These are phyloP conservation scores for Hypoxylon crocopeplum DNA, from an alignment of 495 filamentous ascomycete species.

Conservation along the genomic window DNA sequence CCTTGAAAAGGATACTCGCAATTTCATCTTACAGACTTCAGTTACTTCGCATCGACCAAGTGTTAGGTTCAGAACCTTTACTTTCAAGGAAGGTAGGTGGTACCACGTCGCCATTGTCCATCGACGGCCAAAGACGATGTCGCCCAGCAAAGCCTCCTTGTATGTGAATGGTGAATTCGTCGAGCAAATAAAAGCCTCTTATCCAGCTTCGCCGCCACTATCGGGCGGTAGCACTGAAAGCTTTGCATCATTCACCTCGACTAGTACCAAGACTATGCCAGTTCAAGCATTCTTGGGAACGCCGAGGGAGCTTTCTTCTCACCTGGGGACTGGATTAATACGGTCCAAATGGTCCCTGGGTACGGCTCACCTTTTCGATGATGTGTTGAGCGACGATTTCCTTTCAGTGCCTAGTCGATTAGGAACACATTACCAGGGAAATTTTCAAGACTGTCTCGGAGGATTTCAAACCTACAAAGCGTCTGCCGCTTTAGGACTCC, in stretches of 20 bases:
- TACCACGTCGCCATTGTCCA: constrained; percentile 93
- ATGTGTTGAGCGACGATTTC: constrained; percentile 88
- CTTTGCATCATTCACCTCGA: constrained; percentile 64
- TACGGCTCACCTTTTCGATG: constrained; percentile 85
- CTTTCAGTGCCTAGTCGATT: constrained; percentile 89
- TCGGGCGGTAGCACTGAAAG: constrained; percentile 65
- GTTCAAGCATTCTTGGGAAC: constrained; percentile 95
- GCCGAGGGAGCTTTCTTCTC: constrained; percentile 85
- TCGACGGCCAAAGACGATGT: constrained; percentile 73
- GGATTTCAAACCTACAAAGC: constrained; percentile 97
- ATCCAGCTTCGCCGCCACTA: constrained; percentile 73
- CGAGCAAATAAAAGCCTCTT: constrained; percentile 88
- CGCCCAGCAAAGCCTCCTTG: constrained; percentile 81
- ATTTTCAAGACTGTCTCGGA: constrained; percentile 94
- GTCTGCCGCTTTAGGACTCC: constrained; percentile 87
- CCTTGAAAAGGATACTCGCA: constrained; percentile 90
- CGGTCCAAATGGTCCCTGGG: constrained; percentile 86
- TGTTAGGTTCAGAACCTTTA: constrained; percentile 85
- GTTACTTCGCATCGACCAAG: constrained; percentile 85
- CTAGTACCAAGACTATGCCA: constrained; percentile 62
- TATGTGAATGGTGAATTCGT: constrained; percentile 94
- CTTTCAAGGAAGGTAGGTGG: constrained; percentile 78
- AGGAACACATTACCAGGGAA: constrained; percentile 88
- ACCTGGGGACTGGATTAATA: constrained; percentile 77
- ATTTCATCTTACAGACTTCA: constrained; percentile 96